phyloP scores from a whole-genome alignment of 2,329 filamentous ascomycete genomes.

The Apiospora rasikravindrae region DNA sequence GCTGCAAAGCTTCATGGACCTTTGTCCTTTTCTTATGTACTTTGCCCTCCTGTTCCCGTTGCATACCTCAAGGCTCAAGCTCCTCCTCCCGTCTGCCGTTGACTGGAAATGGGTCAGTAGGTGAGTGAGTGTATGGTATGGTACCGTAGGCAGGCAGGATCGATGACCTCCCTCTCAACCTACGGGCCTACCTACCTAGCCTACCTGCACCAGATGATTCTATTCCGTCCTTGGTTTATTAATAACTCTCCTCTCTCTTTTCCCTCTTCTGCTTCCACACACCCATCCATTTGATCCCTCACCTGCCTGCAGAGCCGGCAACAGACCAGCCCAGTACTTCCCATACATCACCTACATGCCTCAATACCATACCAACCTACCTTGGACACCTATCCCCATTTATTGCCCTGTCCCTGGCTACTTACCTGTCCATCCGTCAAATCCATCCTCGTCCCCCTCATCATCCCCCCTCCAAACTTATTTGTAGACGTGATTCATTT shows the following conservation, averaged over 20 bases:
- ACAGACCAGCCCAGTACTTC: neutral
- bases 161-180: slow-evolving; percentile 5
- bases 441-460: slow-evolving; percentile 7
- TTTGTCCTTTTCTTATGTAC: neutral
- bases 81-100: neutral
- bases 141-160: neutral
- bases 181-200: neutral
- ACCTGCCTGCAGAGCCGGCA: slow-evolving; percentile 2
- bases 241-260: neutral
- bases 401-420: slow-evolving; percentile 5
- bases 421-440: neutral
- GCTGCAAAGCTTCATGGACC: neutral
- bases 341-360: neutral
- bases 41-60: neutral
- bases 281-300: neutral
- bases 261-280: neutral
- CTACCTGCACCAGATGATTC: neutral
- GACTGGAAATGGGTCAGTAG: neutral
- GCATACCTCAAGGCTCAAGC: neutral
- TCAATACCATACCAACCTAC: neutral
- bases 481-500: slow-evolving; percentile 17
- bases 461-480: neutral
- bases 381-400: slow-evolving; percentile 14
- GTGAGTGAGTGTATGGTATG: neutral
- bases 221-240: neutral